Conservation (phyloP, 163 green algal genomes). For the Chlamydomonas reinhardtii region DNA sequence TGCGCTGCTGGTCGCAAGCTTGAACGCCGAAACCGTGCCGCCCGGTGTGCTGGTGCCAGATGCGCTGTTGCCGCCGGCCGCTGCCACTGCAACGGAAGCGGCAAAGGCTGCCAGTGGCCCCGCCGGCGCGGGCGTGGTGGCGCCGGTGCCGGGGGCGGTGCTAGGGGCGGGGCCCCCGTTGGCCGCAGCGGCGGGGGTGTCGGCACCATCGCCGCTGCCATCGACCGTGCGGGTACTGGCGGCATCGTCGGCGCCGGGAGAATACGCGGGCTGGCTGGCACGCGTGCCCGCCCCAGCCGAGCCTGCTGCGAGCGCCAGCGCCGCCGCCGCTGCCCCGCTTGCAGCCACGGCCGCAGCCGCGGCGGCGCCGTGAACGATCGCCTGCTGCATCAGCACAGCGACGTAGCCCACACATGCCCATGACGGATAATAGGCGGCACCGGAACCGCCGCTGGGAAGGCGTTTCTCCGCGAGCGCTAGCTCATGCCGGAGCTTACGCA, state of each 20-base stretch:
- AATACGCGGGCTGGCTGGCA: not conserved
- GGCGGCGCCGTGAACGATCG: not conserved
- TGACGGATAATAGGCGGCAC: not conserved
- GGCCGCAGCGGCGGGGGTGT: not conserved
- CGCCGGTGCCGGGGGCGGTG: too few species aligned
- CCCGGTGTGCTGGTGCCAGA: conserved; percentile 2
- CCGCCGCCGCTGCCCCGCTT: not conserved
- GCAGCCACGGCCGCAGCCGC: not conserved
- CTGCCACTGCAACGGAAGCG: not conserved
- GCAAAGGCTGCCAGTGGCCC: not conserved
- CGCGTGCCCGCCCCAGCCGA: not conserved
- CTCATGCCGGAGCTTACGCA: conserved; percentile 46
- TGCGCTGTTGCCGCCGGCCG: not conserved
- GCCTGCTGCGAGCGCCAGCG: not conserved
- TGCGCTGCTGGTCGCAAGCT: not conserved
- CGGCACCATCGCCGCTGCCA: not conserved
- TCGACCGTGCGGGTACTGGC: not conserved
- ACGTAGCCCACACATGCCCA: conserved; percentile 27
- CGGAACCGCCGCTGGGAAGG: conserved; percentile 9
- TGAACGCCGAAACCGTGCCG: not conserved
- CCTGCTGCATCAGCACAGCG: conserved; percentile 28
- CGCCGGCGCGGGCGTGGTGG: too few species aligned
- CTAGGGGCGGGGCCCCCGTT: not conserved
- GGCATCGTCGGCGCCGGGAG: not conserved
- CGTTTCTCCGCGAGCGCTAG: conserved; percentile 36